phyloP scores from a whole-genome alignment of 2,329 filamentous ascomycete species.

The Cadophora sp. region DNA sequence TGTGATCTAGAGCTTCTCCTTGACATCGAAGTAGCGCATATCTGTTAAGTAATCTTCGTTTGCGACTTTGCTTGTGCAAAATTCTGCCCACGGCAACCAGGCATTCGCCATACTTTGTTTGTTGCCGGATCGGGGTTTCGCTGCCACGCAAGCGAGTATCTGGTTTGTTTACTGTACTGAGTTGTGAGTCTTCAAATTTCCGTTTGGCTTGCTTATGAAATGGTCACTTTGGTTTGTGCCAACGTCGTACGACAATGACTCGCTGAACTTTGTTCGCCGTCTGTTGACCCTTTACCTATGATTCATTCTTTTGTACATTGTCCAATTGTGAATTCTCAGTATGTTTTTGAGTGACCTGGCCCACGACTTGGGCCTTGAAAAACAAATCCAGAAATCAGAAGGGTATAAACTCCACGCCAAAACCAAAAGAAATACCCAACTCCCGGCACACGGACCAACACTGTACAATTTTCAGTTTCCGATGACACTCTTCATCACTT shows the following conservation, averaged over 20 bases:
- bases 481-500: conserved; percentile 21
- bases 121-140: background rate
- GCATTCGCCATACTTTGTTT: background rate
- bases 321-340: too few species aligned
- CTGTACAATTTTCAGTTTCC: background rate
- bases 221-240: too few species aligned
- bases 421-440: background rate
- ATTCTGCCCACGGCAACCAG: too few species aligned
- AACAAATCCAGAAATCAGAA: background rate
- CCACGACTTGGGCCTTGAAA: background rate
- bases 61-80: too few species aligned
- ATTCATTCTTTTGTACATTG: too few species aligned
- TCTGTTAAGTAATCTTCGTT: too few species aligned
- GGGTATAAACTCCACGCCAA: background rate
- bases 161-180: background rate
- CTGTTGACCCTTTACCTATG: too few species aligned
- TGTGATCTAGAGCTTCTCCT: background rate
- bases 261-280: too few species aligned
- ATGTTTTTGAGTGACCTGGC: too few species aligned
- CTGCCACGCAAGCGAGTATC: background rate
- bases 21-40: too few species aligned
- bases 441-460: background rate
- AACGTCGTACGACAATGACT: too few species aligned
- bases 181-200: too few species aligned
- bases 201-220: background rate